These are phyloP conservation scores for Carex parvula DNA, from an alignment of 176 grass and related monocot species.

Conservation along the genomic window DNA sequence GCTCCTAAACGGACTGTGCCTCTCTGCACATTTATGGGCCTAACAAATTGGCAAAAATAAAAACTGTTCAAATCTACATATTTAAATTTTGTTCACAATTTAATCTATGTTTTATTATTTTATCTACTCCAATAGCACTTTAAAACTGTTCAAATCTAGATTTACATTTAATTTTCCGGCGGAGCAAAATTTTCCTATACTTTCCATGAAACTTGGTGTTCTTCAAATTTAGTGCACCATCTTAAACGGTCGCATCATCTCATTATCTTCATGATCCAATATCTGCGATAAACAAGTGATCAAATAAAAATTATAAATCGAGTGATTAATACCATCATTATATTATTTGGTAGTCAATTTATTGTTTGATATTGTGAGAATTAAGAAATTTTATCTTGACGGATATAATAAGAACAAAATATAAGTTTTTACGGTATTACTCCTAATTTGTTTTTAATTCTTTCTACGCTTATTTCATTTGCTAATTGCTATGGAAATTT, in stretches of 20 bases:
- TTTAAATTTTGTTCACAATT: not conserved
- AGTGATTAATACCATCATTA: not conserved
- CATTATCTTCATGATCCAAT: conserved; percentile 92
- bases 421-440: not conserved
- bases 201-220: not conserved
- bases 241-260: conserved; percentile 89
- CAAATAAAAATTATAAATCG: not conserved
- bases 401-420: not conserved
- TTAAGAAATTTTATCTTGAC: not conserved
- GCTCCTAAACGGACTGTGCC: not conserved
- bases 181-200: conserved; percentile 8
- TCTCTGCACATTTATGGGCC: not conserved
- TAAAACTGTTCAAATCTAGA: not conserved
- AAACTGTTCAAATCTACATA: not conserved
- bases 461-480: not conserved
- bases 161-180: conserved; percentile 1
- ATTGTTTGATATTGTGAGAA: not conserved
- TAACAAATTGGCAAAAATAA: not conserved
- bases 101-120: no score
- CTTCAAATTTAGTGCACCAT: conserved; percentile 35
- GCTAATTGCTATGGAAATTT: not conserved
- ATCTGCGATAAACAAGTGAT: conserved; percentile 41
- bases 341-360: not conserved
- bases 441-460: no score
- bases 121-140: not conserved